These are phyloP conservation scores for Scedosporium apiospermum DNA, from an alignment of 2,329 filamentous ascomycete genomes.

Conservation along the genomic window DNA sequence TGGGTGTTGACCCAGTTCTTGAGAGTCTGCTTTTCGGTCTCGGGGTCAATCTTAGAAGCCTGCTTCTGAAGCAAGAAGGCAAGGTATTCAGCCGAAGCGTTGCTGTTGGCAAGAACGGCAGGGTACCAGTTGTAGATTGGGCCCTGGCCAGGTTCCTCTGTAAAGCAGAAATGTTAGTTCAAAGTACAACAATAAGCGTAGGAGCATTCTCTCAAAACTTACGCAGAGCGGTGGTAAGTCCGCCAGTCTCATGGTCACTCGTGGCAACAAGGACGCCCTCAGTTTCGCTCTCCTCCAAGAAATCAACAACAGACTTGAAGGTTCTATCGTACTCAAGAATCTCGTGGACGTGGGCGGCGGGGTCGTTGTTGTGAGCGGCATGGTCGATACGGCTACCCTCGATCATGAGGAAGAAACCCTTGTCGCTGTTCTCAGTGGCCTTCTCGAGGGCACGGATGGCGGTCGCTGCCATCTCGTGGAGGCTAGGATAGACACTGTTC, in stretches of 20 bases:
- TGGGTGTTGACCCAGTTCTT: constrained; percentile 58
- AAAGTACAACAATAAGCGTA: constrained; percentile 18
- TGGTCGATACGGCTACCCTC: constrained; percentile 96
- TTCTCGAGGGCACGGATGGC: constrained; percentile 71
- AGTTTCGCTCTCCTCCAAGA: constrained; percentile 62
- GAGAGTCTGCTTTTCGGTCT: constrained; percentile 28
- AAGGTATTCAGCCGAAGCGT: constrained; percentile 68
- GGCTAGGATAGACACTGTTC: constrained; percentile 72
- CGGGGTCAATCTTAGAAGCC: constrained; percentile 30
- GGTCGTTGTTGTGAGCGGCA: constrained; percentile 78
- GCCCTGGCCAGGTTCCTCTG: constrained; percentile 39
- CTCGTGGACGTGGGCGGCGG: constrained; percentile 77
- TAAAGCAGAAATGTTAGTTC: constrained; percentile 16
- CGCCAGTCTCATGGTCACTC: constrained; percentile 94
- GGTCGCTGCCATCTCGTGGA: constrained; percentile 83
- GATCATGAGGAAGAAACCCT: constrained; percentile 98
- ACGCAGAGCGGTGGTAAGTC: constrained; percentile 72
- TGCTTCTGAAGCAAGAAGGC: constrained; percentile 51
- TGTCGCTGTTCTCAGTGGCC: constrained; percentile 73
- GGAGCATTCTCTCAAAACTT: constrained; percentile 20
- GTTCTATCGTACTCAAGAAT: constrained; percentile 91
- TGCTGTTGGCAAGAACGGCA: constrained; percentile 62
- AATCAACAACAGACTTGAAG: constrained; percentile 75
- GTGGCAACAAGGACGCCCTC: constrained; percentile 80
- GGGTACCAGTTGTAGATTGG: constrained; percentile 72